phyloP scores from a whole-genome alignment of 768 basidiomycete genomes.

The Tricholomella constricta region DNA sequence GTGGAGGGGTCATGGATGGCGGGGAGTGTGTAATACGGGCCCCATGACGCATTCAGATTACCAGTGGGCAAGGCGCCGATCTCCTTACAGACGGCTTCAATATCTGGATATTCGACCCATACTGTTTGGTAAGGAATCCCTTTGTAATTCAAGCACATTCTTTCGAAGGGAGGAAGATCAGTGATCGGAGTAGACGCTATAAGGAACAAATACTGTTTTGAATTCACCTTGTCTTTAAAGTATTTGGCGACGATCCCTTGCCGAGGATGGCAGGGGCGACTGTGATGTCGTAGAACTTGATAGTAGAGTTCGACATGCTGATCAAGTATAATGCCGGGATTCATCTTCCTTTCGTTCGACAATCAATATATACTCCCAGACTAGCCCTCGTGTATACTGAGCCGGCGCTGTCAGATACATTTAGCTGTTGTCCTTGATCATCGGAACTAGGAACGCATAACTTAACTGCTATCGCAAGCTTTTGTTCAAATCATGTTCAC shows the following conservation, averaged over 20 bases:
- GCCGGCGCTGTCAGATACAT: too few species aligned
- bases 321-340: too few species aligned
- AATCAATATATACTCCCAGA: too few species aligned
- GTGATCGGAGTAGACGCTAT: neutral
- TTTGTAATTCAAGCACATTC: constrained; percentile 21
- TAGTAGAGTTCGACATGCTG: too few species aligned
- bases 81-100: constrained; percentile 30
- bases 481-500: too few species aligned
- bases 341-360: too few species aligned
- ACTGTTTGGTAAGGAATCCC: constrained; percentile 36
- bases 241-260: constrained; percentile 45
- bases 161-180: neutral
- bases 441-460: too few species aligned
- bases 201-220: neutral
- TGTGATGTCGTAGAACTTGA: constrained; percentile 49
- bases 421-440: too few species aligned
- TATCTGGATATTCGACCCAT: constrained; percentile 41
- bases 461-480: too few species aligned
- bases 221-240: constrained; percentile 45
- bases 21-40: constrained; percentile 36
- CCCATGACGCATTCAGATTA: constrained; percentile 22
- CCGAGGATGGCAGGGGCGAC: constrained; percentile 30
- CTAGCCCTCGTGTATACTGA: too few species aligned
- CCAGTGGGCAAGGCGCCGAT: constrained; percentile 30
- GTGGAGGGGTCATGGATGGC: constrained; percentile 38